phyloP scores from a whole-genome alignment of 176 grass and related monocot species.

The Secale cereale region DNA sequence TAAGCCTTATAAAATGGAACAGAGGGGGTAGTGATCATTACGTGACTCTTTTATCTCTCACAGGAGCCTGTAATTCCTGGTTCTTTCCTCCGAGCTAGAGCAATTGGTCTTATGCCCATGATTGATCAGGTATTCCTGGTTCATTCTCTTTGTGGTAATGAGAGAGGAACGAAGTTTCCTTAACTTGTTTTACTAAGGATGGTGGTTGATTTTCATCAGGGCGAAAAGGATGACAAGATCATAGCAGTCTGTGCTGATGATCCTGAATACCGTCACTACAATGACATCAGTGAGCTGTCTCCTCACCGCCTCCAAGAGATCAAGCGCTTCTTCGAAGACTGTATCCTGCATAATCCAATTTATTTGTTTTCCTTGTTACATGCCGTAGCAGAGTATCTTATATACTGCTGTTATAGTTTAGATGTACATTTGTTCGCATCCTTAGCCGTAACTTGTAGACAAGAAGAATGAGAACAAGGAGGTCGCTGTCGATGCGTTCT shows the following conservation, averaged over 20 bases:
- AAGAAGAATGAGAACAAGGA: slow-evolving; percentile 83
- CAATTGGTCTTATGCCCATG: slow-evolving; percentile 78
- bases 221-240: slow-evolving; percentile 75
- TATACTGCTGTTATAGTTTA: not conserved
- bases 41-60: not conserved
- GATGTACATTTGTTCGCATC: slow-evolving; percentile 13
- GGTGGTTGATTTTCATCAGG: slow-evolving; percentile 16
- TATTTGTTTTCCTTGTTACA: not conserved
- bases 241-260: slow-evolving; percentile 72
- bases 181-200: not conserved
- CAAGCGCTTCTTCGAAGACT: slow-evolving; percentile 64
- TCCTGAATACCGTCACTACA: slow-evolving; percentile 68
- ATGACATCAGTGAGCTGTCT: slow-evolving; percentile 58
- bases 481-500: slow-evolving; percentile 60
- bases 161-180: not conserved
- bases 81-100: slow-evolving; percentile 57
- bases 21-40: not conserved
- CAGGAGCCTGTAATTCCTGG: slow-evolving; percentile 67
- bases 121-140: slow-evolving; percentile 59
- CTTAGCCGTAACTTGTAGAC: slow-evolving; percentile 38
- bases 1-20: too few species aligned
- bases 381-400: not conserved
- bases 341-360: slow-evolving; percentile 35
- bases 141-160: not conserved
- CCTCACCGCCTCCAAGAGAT: slow-evolving; percentile 63